These are phyloP conservation scores for Russula abietina DNA, from an alignment of 768 basidiomycete species.

Conservation along the genomic window DNA sequence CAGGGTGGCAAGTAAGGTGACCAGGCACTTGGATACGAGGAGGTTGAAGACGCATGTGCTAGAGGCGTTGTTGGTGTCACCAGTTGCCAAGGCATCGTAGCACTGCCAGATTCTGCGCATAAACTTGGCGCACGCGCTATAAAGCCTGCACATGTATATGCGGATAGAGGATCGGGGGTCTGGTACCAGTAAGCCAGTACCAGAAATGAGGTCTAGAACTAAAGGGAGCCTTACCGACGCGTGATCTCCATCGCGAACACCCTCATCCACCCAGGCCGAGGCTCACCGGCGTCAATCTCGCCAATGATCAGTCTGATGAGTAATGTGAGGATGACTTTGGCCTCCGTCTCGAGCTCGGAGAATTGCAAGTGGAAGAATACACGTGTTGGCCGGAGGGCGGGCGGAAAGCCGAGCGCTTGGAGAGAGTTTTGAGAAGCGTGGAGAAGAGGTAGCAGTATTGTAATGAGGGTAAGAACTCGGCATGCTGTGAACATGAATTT, in stretches of 20 bases:
- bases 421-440: slow-evolving; percentile 81
- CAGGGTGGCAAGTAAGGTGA: slow-evolving; percentile 82
- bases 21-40: slow-evolving; percentile 78
- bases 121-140: slow-evolving; percentile 20
- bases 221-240: slow-evolving; percentile 12
- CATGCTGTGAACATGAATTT: slow-evolving; percentile 45
- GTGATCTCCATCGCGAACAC: slow-evolving; percentile 25
- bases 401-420: slow-evolving; percentile 79
- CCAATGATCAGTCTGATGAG: slow-evolving; percentile 11
- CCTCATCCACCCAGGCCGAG: slow-evolving; percentile 22
- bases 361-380: slow-evolving; percentile 88
- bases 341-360: slow-evolving; percentile 68
- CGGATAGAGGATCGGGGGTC: too few species aligned
- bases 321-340: slow-evolving; percentile 39
- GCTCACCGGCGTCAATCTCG: slow-evolving; percentile 3
- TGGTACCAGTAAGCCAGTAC: not conserved
- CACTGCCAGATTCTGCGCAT: slow-evolving; percentile 21
- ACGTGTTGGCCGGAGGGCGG: slow-evolving; percentile 84
- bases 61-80: slow-evolving; percentile 50
- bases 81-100: slow-evolving; percentile 30
- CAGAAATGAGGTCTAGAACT: not conserved
- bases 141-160: slow-evolving; percentile 4
- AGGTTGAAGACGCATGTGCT: slow-evolving; percentile 72
- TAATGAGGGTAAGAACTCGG: slow-evolving; percentile 79
- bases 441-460: slow-evolving; percentile 82